Evolutionary conservation across 192 early-diverging fungal species (phyloP).

Genomic region (Coemansia guatemalensis): DNA sequence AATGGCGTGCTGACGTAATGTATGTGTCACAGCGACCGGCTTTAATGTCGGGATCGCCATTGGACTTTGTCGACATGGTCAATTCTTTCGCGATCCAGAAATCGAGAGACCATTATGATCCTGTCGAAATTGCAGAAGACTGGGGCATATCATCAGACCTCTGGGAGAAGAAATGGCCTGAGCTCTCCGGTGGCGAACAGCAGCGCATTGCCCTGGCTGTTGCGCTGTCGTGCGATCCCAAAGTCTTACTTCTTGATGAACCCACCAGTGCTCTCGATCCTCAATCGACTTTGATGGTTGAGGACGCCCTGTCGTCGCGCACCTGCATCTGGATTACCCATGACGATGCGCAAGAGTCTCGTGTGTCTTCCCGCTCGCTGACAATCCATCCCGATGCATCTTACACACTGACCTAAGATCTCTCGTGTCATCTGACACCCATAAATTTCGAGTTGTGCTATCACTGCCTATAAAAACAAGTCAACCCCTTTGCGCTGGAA

Average conservation of each 20-base stretch:
- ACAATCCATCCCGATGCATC: constrained; percentile 34
- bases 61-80: constrained; percentile 65
- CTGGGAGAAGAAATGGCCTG: constrained; percentile 76
- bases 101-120: constrained; percentile 53
- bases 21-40: constrained; percentile 86
- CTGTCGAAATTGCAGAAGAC: constrained; percentile 61
- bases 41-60: constrained; percentile 68
- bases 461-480: background rate
- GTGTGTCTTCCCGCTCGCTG: constrained; percentile 54
- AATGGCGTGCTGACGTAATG: constrained; percentile 75
- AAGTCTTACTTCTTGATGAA: constrained; percentile 81
- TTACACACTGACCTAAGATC: constrained; percentile 8
- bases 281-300: constrained; percentile 65
- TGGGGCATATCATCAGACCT: constrained; percentile 68
- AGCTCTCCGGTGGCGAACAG: constrained; percentile 82
- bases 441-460: background rate
- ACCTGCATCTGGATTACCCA: constrained; percentile 86
- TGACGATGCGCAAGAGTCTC: constrained; percentile 62
- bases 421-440: background rate
- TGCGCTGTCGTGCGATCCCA: constrained; percentile 71
- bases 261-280: constrained; percentile 87
- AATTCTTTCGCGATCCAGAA: constrained; percentile 55
- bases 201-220: constrained; percentile 82
- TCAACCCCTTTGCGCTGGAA: background rate
- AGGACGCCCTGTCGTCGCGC: constrained; percentile 60